These are phyloP conservation scores for Geranium incanum DNA, from an alignment of 441 rosid species.

Conservation along the genomic window DNA sequence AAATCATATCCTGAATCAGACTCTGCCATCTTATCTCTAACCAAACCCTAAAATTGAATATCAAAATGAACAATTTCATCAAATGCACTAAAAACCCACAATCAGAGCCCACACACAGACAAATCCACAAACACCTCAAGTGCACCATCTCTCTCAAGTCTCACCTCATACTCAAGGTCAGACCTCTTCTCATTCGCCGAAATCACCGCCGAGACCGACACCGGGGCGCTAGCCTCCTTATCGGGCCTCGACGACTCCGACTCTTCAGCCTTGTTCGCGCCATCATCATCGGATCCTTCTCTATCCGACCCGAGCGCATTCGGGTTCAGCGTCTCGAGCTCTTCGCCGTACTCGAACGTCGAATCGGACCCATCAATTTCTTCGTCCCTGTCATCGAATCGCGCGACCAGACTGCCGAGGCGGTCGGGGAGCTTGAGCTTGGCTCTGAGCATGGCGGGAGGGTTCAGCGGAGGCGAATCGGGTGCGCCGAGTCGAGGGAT, in stretches of 20 bases:
- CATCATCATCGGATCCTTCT: slow-evolving; percentile 18
- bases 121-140: background rate
- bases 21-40: background rate
- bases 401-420: slow-evolving; percentile 46
- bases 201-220: slow-evolving; percentile 32
- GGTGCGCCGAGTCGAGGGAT: slow-evolving; percentile 9
- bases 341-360: slow-evolving; percentile 43
- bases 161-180: slow-evolving; percentile 52
- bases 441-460: slow-evolving; percentile 41
- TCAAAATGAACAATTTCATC: background rate
- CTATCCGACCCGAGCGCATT: slow-evolving; percentile 26
- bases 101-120: background rate
- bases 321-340: slow-evolving; percentile 46
- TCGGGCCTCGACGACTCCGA: slow-evolving; percentile 23
- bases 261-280: slow-evolving; percentile 20
- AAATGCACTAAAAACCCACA: background rate
- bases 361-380: slow-evolving; percentile 23
- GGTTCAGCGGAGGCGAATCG: slow-evolving; percentile 13
- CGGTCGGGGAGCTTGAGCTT: slow-evolving; percentile 48
- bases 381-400: slow-evolving; percentile 27
- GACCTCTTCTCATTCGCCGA: slow-evolving; percentile 60
- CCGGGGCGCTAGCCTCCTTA: slow-evolving; percentile 25
- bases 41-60: background rate
- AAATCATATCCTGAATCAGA: background rate
- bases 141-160: slow-evolving; percentile 10